Conservation (phyloP, 164 flowering plant species). For the Cinnamomum micranthum region DNA sequence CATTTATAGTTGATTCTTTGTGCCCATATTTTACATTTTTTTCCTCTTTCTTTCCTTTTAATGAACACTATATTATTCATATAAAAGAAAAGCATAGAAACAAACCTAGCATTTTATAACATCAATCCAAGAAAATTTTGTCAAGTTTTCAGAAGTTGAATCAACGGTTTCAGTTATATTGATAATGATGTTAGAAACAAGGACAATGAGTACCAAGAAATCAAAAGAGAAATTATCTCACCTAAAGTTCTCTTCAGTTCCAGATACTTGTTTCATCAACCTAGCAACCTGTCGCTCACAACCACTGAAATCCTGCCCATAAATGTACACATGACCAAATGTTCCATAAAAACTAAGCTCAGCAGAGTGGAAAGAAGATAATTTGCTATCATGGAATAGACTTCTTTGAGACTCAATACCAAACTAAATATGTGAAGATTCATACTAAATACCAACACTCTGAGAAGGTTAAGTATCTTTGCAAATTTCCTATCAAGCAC, state of each 20-base stretch:
- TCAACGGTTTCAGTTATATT: background rate
- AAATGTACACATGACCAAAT: slow-evolving; percentile 1
- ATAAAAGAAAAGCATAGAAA: too few species aligned
- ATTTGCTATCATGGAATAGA: too few species aligned
- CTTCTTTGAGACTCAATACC: background rate
- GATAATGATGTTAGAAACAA: background rate
- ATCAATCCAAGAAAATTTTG: too few species aligned
- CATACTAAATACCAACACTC: background rate
- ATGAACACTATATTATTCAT: too few species aligned
- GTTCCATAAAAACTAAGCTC: background rate
- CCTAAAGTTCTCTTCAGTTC: slow-evolving; percentile 61
- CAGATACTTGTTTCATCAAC: slow-evolving; percentile 47
- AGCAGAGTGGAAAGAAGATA: background rate
- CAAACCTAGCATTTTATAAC: too few species aligned
- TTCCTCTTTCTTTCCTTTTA: too few species aligned
- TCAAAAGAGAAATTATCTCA: slow-evolving; percentile 20
- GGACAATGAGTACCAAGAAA: background rate
- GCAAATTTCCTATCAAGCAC: background rate
- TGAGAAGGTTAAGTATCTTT: background rate
- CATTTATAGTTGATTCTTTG: too few species aligned
- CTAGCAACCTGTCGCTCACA: slow-evolving; percentile 52
- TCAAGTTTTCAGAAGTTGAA: too few species aligned
- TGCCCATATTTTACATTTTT: too few species aligned
- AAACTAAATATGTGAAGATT: background rate
- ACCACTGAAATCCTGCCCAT: slow-evolving; percentile 45